Conservation (phyloP, 1,139 yeast genomes). For the Debaryomycetaceae sp. region DNA sequence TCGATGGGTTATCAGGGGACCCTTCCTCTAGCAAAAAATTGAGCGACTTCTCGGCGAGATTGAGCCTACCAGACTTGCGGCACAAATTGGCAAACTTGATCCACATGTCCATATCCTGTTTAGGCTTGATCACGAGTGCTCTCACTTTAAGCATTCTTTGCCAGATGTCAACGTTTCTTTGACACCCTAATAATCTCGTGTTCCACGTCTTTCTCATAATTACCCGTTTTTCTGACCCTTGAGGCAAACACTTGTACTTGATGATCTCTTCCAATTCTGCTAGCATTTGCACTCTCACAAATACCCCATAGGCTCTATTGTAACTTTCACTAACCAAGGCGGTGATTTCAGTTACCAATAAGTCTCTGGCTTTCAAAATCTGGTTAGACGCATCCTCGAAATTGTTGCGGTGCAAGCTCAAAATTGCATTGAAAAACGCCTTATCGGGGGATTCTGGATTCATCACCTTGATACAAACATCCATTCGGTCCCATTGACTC, state of each 20-base stretch:
- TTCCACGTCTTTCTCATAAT: constrained; percentile 93
- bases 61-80: constrained; percentile 87
- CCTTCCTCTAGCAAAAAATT: constrained; percentile 69
- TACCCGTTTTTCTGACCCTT: constrained; percentile 70
- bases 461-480: constrained; percentile 84
- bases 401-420: constrained; percentile 80
- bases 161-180: constrained; percentile 97
- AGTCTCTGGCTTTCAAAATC: constrained; percentile 79
- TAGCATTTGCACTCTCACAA: constrained; percentile 93
- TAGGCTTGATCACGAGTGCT: constrained; percentile 89
- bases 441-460: constrained; percentile 89
- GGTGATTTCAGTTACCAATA: constrained; percentile 87
- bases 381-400: constrained; percentile 78
- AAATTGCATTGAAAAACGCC: constrained; percentile 88
- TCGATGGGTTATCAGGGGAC: constrained; percentile 55
- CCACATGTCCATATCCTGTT: constrained; percentile 98
- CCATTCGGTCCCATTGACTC: constrained; percentile 97
- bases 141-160: constrained; percentile 92
- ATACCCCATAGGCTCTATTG: constrained; percentile 94
- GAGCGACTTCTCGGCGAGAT: constrained; percentile 88
- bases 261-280: constrained; percentile 96
- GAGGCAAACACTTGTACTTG: constrained; percentile 79
- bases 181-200: constrained; percentile 86
- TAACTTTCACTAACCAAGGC: constrained; percentile 95
- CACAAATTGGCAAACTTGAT: constrained; percentile 95